Percentiles rank a stretch among this genome's conserved stretches.
Evolutionary conservation across 2,329 filamentous ascomycete species (phyloP).

Genomic region (Arthrocladium fulminans): DNA sequence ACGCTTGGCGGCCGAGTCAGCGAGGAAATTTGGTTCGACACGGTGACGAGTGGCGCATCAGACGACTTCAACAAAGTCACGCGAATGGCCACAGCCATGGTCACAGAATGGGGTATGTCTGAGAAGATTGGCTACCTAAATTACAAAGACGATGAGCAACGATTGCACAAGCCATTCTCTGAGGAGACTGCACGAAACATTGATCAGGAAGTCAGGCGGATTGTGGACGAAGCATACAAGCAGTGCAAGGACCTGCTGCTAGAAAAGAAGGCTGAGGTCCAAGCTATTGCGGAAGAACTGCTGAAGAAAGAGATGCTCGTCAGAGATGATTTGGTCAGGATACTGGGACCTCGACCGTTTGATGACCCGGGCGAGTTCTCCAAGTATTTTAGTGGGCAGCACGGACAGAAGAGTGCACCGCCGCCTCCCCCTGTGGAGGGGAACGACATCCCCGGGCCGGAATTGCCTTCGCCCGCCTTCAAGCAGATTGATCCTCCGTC

Average conservation of each 20-base stretch:
- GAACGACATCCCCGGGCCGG: conserved; percentile 17
- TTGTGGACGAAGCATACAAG: conserved; percentile 86
- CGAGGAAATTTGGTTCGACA: conserved; percentile 94
- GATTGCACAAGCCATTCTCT: conserved; percentile 88
- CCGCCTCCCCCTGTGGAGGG: conserved; percentile 22
- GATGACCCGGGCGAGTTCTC: conserved; percentile 80
- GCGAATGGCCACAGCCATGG: conserved; percentile 91
- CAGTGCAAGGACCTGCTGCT: conserved; percentile 76
- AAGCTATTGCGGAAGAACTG: conserved; percentile 84
- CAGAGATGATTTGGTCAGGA: conserved; percentile 69
- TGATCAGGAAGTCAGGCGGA: conserved; percentile 80
- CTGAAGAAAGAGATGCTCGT: conserved; percentile 83
- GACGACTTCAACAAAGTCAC: conserved; percentile 99
- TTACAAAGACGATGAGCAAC: conserved; percentile 74
- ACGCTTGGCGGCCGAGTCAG: conserved; percentile 90
- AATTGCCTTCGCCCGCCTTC: conserved; percentile 21
- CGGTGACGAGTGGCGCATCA: conserved; percentile 85
- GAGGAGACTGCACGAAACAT: conserved; percentile 90
- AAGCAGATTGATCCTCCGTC: conserved; percentile 14
- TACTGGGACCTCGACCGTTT: conserved; percentile 77
- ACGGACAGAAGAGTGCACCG: conserved; percentile 45
- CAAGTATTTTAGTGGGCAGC: conserved; percentile 72
- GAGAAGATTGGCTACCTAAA: conserved; percentile 86
- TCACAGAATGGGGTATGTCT: conserved; percentile 99
- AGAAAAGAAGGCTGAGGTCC: conserved; percentile 80